A percentile compares a stretch with the other conserved stretches of the same genome.
phyloP scores from a whole-genome alignment of 768 basidiomycete genomes.

The Tephrocybe sp. region DNA sequence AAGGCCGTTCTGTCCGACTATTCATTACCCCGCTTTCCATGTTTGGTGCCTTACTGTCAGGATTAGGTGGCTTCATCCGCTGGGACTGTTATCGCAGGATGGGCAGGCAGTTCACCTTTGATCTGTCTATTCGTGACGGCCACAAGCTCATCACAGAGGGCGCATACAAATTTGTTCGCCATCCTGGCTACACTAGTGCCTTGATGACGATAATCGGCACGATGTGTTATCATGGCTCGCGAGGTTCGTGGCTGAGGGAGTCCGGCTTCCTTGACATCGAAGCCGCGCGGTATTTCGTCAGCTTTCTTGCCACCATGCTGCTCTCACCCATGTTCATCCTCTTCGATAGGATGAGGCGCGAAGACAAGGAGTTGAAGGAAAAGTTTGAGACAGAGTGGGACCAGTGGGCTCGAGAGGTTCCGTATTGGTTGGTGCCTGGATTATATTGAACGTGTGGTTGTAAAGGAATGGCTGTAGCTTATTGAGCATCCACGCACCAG shows the following conservation, averaged over 20 bases:
- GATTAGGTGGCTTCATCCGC: neutral
- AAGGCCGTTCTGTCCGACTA: neutral
- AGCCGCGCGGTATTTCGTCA: neutral
- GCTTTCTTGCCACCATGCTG: neutral
- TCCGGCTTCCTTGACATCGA: neutral
- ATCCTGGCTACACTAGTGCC: constrained; percentile 2
- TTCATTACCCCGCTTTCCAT: neutral
- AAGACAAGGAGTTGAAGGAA: constrained; percentile 7
- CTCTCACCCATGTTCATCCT: neutral
- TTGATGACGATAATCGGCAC: neutral
- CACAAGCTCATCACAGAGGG: neutral
- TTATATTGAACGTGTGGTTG: constrained; percentile 18
- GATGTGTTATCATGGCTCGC: neutral
- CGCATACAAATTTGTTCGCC: neutral
- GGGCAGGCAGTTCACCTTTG: constrained; percentile 1
- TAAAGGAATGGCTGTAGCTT: too few species aligned
- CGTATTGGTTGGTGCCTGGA: constrained; percentile 34
- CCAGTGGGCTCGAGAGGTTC: constrained; percentile 32
- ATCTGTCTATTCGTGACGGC: neutral
- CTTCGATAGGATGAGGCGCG: neutral
- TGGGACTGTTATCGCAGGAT: neutral
- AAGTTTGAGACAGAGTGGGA: constrained; percentile 32
- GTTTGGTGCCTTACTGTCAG: neutral
- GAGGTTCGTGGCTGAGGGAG: neutral
- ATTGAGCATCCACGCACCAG: too few species aligned